Evolutionary conservation across 2,329 filamentous ascomycete species (phyloP).

Genomic region (Boeremia exigua): DNA sequence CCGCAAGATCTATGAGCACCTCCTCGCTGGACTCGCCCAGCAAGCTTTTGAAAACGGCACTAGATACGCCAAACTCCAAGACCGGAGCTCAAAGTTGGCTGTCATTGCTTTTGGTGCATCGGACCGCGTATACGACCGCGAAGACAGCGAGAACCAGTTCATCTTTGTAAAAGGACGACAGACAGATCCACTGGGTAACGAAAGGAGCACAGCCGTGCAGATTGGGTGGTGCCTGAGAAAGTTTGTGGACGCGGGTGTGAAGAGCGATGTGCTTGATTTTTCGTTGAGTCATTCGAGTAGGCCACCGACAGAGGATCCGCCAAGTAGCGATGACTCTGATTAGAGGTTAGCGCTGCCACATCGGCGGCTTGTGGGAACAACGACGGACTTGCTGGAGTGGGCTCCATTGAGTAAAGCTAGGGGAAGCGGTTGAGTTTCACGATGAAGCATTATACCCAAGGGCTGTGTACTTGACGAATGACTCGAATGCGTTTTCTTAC

Average conservation of each 20-base stretch:
- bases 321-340: slow-evolving; percentile 43
- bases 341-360: slow-evolving; percentile 11
- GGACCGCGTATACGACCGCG: slow-evolving; percentile 55
- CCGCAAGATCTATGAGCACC: slow-evolving; percentile 53
- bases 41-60: slow-evolving; percentile 44
- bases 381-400: too few species aligned
- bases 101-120: slow-evolving; percentile 56
- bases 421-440: too few species aligned
- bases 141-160: slow-evolving; percentile 55
- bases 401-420: too few species aligned
- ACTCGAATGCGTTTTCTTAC: too few species aligned
- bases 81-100: slow-evolving; percentile 47
- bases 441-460: too few species aligned
- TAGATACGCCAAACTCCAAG: slow-evolving; percentile 34
- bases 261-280: slow-evolving; percentile 56
- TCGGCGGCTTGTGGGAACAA: not conserved
- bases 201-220: slow-evolving; percentile 50
- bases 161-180: slow-evolving; percentile 55
- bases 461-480: too few species aligned
- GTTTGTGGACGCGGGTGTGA: slow-evolving; percentile 51
- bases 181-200: slow-evolving; percentile 50
- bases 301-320: slow-evolving; percentile 47
- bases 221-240: slow-evolving; percentile 55
- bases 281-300: slow-evolving; percentile 45
- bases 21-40: slow-evolving; percentile 51